Percentiles rank a stretch among this genome's conserved stretches.
Evolutionary conservation across 768 basidiomycete species (phyloP).

Genomic region (Tricholoma saponaceum): DNA sequence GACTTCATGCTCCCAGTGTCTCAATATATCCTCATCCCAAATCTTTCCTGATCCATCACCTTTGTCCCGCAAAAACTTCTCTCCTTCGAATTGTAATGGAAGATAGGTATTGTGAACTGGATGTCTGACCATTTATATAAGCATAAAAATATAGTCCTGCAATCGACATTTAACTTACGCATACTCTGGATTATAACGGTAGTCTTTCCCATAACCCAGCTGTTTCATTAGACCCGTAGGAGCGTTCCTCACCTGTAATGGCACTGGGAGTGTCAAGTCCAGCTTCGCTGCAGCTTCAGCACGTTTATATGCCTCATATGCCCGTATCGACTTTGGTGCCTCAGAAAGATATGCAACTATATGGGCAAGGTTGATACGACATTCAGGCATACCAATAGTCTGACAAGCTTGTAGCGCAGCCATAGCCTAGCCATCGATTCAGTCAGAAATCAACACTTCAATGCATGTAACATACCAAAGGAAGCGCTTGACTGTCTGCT

Average conservation of each 20-base stretch:
- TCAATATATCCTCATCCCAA: conserved; percentile 60
- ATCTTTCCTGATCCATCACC: conserved; percentile 41
- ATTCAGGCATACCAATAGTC: conserved; percentile 77
- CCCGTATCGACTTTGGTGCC: conserved; percentile 75
- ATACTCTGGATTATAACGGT: conserved; percentile 61
- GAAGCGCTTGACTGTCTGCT: conserved; percentile 73
- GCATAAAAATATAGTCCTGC: not conserved
- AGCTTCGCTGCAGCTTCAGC: conserved; percentile 59
- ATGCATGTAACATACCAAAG: conserved; percentile 44
- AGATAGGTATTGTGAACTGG: conserved; percentile 65
- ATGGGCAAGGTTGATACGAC: conserved; percentile 75
- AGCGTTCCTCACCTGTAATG: conserved; percentile 72
- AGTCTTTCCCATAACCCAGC: conserved; percentile 62
- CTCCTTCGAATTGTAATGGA: conserved; percentile 41
- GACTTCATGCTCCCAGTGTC: conserved; percentile 49
- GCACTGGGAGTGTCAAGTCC: conserved; percentile 56
- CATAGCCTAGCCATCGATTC: conserved; percentile 44
- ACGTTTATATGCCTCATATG: conserved; percentile 72
- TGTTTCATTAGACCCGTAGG: conserved; percentile 69
- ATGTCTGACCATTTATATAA: conserved; percentile 35
- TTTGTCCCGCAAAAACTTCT: conserved; percentile 40
- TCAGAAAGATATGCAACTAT: conserved; percentile 76
- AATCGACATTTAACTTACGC: conserved; percentile 28
- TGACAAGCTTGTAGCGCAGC: conserved; percentile 64
- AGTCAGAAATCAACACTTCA: not conserved